Evolutionary conservation across 2,329 filamentous ascomycete species (phyloP), one percentile per base, ranked within the genome.

Genomic region (Cladosporium velox): DNA sequence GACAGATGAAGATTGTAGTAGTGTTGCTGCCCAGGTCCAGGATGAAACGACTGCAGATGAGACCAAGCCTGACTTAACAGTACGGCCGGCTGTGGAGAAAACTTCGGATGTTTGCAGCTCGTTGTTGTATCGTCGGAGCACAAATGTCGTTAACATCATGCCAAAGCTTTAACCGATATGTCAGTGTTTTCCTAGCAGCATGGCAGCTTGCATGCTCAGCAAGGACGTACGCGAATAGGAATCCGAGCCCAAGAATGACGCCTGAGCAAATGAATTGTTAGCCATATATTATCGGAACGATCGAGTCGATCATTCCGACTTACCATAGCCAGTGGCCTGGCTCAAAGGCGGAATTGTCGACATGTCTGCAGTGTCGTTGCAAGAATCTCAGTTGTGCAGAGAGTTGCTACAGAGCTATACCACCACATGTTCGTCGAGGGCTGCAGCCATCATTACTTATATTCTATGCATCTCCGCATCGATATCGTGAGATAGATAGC

Each of bases 91-190:
- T 0, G 93, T 96, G 69, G 86, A 93, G 83, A 97, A 97, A 87
- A 93, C 95, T 80, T 97, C 93, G 0, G 91, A 93, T 0, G 93
- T 97, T 77, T 96, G 92, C 3, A 93, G 82, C 77, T 95, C 92
- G 82, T 88, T 84, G 73, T 89, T 88, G 75, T 90, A 90, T 75
- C 87, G 82, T 74, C 88, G 90, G 66, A 91, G 79, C 32, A 90
- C 84, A 77, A 88, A 89, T 1, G 89, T 91, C n/a, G 88, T 88
- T 63, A 87, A 79, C 72, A 91, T 91, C 89, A 91, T 91, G 67
- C 89, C 87, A 66, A 93, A 80, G 47, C 59, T 62, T 21, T 26
- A n/a, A n/a, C n/a, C n/a, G n/a, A n/a, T n/a, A n/a, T n/a, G n/a
- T n/a, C n/a, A n/a, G n/a, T n/a, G n/a, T n/a, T n/a, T n/a, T n/a